Conservation (phyloP, 2,329 filamentous ascomycete species). For the Aspergillus hortae region DNA sequence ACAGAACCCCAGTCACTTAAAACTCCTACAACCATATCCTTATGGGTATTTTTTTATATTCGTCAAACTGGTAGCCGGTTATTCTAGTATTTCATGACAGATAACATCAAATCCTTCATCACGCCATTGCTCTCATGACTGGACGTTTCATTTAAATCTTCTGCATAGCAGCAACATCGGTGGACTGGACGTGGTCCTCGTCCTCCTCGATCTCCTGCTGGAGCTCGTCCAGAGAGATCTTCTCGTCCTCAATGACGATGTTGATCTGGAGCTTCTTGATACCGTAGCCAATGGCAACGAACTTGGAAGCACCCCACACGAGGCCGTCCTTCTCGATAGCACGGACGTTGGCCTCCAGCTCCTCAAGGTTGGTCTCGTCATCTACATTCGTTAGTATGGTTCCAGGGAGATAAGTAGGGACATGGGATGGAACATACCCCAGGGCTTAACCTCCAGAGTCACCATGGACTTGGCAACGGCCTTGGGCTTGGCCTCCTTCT, state of each 20-base stretch:
- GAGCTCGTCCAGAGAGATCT: conserved; percentile 82
- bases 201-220: conserved; percentile 80
- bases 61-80: conserved; percentile 27
- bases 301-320: conserved; percentile 88
- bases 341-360: conserved; percentile 76
- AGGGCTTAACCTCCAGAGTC: conserved; percentile 95
- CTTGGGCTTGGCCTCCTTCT: conserved; percentile 95
- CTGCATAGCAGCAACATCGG: conserved; percentile 86
- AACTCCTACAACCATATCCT: too few species aligned
- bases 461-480: conserved; percentile 91
- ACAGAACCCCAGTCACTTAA: too few species aligned
- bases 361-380: conserved; percentile 88
- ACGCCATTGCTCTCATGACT: conserved; percentile 31
- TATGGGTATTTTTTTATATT: conserved; percentile 25
- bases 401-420: background rate
- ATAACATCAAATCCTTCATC: conserved; percentile 37
- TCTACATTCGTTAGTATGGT: conserved; percentile 48
- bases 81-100: conserved; percentile 36
- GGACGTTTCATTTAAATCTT: conserved; percentile 66
- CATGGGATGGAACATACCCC: conserved; percentile 65
- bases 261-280: conserved; percentile 99
- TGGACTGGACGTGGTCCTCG: conserved; percentile 95
- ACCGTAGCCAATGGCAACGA: conserved; percentile 89
- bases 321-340: conserved; percentile 88
- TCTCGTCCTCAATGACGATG: conserved; percentile 95